These are phyloP conservation scores for Apiospora phragmitis DNA, from an alignment of 2,329 filamentous ascomycete species.

Conservation along the genomic window DNA sequence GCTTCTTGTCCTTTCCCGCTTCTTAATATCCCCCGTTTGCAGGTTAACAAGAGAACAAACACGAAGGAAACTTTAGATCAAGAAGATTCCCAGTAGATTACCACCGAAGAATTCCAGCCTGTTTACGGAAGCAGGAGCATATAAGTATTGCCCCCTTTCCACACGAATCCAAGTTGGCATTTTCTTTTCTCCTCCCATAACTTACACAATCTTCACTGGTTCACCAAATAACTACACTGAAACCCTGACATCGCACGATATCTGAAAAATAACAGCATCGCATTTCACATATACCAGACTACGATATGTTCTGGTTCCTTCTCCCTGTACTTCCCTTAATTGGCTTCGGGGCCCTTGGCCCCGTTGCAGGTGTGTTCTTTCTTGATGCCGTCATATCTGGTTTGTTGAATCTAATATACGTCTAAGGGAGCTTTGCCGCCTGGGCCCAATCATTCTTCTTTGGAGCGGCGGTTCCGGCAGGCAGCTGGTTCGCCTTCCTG, in stretches of 20 bases:
- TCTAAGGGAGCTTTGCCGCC: not conserved
- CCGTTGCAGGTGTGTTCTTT: not conserved
- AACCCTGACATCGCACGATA: too few relatives aligned
- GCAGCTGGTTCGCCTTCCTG: not conserved
- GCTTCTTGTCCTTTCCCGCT: not conserved
- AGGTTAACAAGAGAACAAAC: not conserved
- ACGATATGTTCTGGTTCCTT: not conserved
- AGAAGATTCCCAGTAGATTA: not conserved
- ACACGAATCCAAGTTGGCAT: too few relatives aligned
- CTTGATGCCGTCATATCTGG: not conserved
- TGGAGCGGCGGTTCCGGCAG: not conserved
- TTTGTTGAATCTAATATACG: not conserved
- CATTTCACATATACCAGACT: too few relatives aligned
- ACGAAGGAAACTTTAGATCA: not conserved
- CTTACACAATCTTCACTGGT: not conserved
- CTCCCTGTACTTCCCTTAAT: not conserved
- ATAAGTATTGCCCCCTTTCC: too few relatives aligned
- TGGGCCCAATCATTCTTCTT: not conserved
- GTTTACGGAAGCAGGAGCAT: not conserved
- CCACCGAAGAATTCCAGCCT: not conserved
- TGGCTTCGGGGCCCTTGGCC: not conserved
- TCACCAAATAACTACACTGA: too few relatives aligned
- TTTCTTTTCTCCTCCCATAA: too few relatives aligned
- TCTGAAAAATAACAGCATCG: too few relatives aligned
- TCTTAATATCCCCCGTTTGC: not conserved